phyloP scores from a whole-genome alignment of 371 early-diverging fungal species.

The Caulochytrium protostelioides region DNA sequence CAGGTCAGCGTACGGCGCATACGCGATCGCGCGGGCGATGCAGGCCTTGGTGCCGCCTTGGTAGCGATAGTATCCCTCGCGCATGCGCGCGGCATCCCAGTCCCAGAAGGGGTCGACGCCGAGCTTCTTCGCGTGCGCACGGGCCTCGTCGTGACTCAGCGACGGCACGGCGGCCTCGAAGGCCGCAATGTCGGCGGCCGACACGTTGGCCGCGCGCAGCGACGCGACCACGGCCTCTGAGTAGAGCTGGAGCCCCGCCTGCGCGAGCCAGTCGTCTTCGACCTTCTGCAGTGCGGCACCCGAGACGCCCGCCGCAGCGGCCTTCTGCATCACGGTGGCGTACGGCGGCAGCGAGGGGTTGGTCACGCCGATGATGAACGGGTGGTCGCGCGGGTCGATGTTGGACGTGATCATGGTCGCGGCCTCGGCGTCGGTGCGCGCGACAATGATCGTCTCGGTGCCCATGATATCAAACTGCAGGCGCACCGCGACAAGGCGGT shows the following conservation, averaged over 20 bases:
- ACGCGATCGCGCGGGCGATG: slow-evolving; percentile 69
- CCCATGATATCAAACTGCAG: slow-evolving; percentile 97
- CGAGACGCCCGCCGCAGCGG: slow-evolving; percentile 44
- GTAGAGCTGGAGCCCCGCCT: slow-evolving; percentile 68
- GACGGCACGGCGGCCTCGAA: slow-evolving; percentile 32
- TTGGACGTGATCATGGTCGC: slow-evolving; percentile 86
- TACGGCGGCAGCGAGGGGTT: slow-evolving; percentile 51
- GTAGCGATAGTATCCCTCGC: slow-evolving; percentile 92
- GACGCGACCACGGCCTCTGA: slow-evolving; percentile 59
- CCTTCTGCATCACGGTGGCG: slow-evolving; percentile 54
- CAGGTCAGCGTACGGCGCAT: slow-evolving; percentile 79
- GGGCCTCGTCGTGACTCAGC: slow-evolving; percentile 65
- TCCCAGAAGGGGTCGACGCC: slow-evolving; percentile 73
- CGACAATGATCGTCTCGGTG: slow-evolving; percentile 77
- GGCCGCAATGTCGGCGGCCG: slow-evolving; percentile 17
- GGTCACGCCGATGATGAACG: slow-evolving; percentile 80
- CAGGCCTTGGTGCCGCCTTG: slow-evolving; percentile 82
- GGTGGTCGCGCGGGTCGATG: slow-evolving; percentile 90
- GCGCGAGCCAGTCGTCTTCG: slow-evolving; percentile 69
- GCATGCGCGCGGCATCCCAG: slow-evolving; percentile 78
- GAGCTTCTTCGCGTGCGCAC: slow-evolving; percentile 46
- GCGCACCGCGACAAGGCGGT: slow-evolving; percentile 84
- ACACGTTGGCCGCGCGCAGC: slow-evolving; percentile 31
- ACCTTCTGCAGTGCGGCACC: slow-evolving; percentile 59
- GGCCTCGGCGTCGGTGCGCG: slow-evolving; percentile 94